Conservation (phyloP, 139 green algal species). For the Coelastrella sp. region DNA sequence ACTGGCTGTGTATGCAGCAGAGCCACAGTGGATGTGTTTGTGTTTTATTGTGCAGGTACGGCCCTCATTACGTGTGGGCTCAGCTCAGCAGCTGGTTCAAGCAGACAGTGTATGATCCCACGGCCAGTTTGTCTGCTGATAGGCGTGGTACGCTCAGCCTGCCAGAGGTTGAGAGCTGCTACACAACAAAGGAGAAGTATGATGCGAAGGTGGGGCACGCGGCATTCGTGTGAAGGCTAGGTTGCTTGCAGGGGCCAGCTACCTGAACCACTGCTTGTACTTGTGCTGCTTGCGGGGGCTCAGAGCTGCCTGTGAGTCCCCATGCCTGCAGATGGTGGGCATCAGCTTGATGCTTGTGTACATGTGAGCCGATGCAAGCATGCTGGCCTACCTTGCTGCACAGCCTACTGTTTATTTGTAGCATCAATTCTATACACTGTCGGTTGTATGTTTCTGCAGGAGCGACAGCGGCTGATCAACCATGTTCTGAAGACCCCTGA, state of each 20-base stretch:
- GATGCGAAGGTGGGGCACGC: conserved; percentile 17
- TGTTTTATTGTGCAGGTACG: conserved; percentile 61
- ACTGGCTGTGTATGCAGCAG: neutral
- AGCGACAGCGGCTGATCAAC: conserved; percentile 75
- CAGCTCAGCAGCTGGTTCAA: conserved; percentile 94
- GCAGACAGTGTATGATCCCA: conserved; percentile 91
- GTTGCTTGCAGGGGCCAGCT: too few relatives aligned
- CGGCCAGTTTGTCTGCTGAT: conserved; percentile 84
- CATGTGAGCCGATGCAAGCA: too few relatives aligned
- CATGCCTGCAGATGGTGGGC: too few relatives aligned
- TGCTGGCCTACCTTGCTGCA: too few relatives aligned
- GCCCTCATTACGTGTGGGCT: conserved; percentile 86
- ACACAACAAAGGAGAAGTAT: conserved; percentile 61
- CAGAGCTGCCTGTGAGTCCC: too few relatives aligned
- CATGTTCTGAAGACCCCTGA: conserved; percentile 74
- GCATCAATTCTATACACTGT: too few relatives aligned
- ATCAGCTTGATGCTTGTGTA: too few relatives aligned
- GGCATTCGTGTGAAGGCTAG: neutral
- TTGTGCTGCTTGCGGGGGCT: too few relatives aligned
- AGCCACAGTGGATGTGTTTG: too few relatives aligned
- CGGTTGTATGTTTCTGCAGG: conserved; percentile 62
- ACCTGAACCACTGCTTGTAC: too few relatives aligned
- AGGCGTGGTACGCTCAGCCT: conserved; percentile 86
- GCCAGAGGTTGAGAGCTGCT: conserved; percentile 86
- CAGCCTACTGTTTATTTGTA: too few relatives aligned